Percentiles rank a stretch among this genome's conserved stretches.
phyloP scores from a whole-genome alignment of 768 basidiomycete genomes.

The Tricholoma flavovirens region DNA sequence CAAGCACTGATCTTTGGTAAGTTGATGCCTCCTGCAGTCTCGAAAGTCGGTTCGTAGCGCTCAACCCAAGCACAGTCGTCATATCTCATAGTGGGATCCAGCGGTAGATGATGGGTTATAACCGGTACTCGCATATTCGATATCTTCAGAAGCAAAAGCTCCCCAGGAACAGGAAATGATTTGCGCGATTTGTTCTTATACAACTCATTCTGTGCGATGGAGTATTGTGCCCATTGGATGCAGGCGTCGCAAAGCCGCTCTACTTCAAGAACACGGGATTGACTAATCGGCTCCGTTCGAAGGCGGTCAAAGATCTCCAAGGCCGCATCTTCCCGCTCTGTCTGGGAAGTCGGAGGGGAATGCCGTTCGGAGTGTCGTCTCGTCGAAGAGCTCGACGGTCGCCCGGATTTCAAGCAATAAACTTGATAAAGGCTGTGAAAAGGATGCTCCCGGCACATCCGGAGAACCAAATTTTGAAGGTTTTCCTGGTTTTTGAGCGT shows the following conservation, averaged over 20 bases:
- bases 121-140: constrained; percentile 69
- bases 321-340: constrained; percentile 63
- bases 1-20: constrained; percentile 77
- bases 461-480: constrained; percentile 58
- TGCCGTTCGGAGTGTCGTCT: constrained; percentile 45
- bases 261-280: constrained; percentile 42
- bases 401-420: constrained; percentile 55
- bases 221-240: constrained; percentile 66
- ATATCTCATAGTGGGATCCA: constrained; percentile 71
- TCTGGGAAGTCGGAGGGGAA: constrained; percentile 37
- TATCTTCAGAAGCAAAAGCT: constrained; percentile 42
- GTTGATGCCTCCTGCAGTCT: constrained; percentile 72
- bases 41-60: constrained; percentile 53
- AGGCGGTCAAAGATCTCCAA: constrained; percentile 53
- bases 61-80: constrained; percentile 62
- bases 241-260: constrained; percentile 60
- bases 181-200: constrained; percentile 18
- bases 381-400: constrained; percentile 9
- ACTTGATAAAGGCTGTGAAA: constrained; percentile 93
- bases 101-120: constrained; percentile 61
- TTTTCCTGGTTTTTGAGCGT: constrained; percentile 43
- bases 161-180: constrained; percentile 38
- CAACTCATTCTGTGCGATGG: constrained; percentile 34
- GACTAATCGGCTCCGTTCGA: constrained; percentile 29
- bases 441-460: constrained; percentile 86